Percentiles rank a stretch among this genome's conserved stretches.
phyloP scores from a whole-genome alignment of 2,329 filamentous ascomycete species.

The Dothistroma pini region DNA sequence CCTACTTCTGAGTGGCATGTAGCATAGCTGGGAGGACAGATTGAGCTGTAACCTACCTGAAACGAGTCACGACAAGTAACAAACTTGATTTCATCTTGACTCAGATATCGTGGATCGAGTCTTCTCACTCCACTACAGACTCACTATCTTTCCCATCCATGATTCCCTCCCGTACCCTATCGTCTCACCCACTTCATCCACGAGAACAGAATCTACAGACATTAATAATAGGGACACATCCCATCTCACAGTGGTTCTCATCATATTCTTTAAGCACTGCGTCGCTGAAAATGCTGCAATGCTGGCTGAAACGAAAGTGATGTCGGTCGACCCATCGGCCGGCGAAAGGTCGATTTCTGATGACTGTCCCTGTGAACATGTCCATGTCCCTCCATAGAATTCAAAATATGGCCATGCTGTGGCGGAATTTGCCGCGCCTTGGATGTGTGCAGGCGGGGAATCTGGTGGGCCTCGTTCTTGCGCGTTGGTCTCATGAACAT shows the following conservation, averaged over 20 bases:
- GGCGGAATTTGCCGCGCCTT: background rate
- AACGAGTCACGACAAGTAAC: background rate
- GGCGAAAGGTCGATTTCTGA: conserved; percentile 1
- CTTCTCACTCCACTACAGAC: background rate
- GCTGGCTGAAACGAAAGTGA: background rate
- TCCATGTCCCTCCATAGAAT: background rate
- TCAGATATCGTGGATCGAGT: background rate
- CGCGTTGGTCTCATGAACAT: conserved; percentile 4
- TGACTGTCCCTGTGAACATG: background rate
- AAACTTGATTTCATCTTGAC: background rate
- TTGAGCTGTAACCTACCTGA: background rate
- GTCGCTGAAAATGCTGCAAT: background rate
- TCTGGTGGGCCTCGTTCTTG: background rate
- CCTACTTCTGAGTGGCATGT: background rate
- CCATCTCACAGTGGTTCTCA: background rate
- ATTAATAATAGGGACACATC: conserved; percentile 8
- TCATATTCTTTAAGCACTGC: background rate
- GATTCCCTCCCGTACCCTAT: background rate
- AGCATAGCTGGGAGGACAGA: background rate
- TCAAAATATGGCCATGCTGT: background rate
- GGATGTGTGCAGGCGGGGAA: background rate
- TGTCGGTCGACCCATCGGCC: conserved; percentile 2
- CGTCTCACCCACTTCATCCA: background rate
- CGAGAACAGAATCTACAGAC: conserved; percentile 12
- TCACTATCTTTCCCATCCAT: background rate